These are phyloP conservation scores for Lipomyces anomalus DNA, from an alignment of 805 yeast genomes.

Conservation along the genomic window DNA sequence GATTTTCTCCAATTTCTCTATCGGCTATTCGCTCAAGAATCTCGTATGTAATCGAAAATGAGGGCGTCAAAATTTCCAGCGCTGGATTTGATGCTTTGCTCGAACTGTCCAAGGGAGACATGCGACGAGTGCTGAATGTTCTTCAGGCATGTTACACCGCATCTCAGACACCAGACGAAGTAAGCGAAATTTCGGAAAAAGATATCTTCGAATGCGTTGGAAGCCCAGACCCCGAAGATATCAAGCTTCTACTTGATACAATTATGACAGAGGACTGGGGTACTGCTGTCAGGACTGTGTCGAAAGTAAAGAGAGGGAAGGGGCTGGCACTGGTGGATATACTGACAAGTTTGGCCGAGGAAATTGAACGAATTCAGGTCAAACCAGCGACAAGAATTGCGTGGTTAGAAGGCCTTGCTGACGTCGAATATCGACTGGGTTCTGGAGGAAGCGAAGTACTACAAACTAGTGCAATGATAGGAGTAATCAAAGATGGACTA, in stretches of 20 bases:
- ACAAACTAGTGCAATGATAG: constrained; percentile 85
- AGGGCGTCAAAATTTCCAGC: constrained; percentile 50
- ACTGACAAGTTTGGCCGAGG: constrained; percentile 66
- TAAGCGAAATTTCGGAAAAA: constrained; percentile 47
- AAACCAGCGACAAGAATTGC: constrained; percentile 54
- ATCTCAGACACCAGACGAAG: constrained; percentile 31
- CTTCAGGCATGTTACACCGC: constrained; percentile 91
- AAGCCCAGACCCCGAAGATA: constrained; percentile 84
- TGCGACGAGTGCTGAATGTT: constrained; percentile 91
- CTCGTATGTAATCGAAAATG: constrained; percentile 61
- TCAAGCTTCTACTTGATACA: constrained; percentile 67
- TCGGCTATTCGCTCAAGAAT: constrained; percentile 66
- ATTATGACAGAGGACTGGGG: constrained; percentile 86
- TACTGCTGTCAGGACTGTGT: constrained; percentile 61
- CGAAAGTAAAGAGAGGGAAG: constrained; percentile 57
- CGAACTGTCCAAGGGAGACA: constrained; percentile 81
- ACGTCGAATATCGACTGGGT: constrained; percentile 84
- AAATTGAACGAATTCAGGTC: constrained; percentile 64
- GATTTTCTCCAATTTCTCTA: constrained; percentile 75
- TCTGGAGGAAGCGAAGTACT: constrained; percentile 89
- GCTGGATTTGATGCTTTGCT: constrained; percentile 65
- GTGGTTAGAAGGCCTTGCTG: constrained; percentile 67
- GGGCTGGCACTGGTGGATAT: constrained; percentile 90
- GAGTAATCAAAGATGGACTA: constrained; percentile 68
- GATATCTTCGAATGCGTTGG: constrained; percentile 94